These are phyloP conservation scores for Phytophthora boehmeriae DNA, from an alignment of 352 stramenopile species.

Conservation along the genomic window DNA sequence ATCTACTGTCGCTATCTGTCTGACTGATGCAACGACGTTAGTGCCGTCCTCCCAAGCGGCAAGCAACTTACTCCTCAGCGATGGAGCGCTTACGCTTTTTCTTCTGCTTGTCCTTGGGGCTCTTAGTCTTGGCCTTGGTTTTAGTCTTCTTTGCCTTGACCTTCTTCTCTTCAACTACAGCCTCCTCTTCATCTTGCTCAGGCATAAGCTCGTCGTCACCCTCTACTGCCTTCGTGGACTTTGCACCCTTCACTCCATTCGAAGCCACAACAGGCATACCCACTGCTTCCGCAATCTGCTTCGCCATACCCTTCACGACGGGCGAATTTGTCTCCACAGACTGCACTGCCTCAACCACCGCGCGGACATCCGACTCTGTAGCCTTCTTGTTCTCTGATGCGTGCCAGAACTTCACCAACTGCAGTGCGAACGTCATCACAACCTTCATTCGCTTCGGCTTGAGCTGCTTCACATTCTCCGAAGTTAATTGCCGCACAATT, in stretches of 20 bases:
- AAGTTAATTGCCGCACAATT: slow-evolving; percentile 49
- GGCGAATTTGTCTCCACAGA: slow-evolving; percentile 63
- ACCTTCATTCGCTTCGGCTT: slow-evolving; percentile 85
- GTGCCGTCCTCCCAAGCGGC: slow-evolving; percentile 14
- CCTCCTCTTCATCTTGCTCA: slow-evolving; percentile 24
- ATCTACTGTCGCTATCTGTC: not conserved
- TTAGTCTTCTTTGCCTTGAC: slow-evolving; percentile 21
- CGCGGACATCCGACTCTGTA: slow-evolving; percentile 29
- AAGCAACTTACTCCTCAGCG: slow-evolving; percentile 32
- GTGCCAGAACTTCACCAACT: slow-evolving; percentile 71
- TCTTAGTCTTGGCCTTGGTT: slow-evolving; percentile 54
- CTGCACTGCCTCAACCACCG: slow-evolving; percentile 50
- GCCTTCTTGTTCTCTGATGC: slow-evolving; percentile 26
- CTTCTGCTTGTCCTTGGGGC: slow-evolving; percentile 36
- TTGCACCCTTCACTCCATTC: slow-evolving; percentile 15
- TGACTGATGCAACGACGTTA: not conserved
- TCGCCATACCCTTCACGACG: slow-evolving; percentile 76
- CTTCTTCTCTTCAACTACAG: slow-evolving; percentile 13
- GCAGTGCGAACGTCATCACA: slow-evolving; percentile 64
- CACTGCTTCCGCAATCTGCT: slow-evolving; percentile 57
- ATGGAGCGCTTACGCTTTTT: slow-evolving; percentile 69
- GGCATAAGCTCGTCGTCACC: slow-evolving; percentile 35
- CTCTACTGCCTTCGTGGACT: slow-evolving; percentile 26
- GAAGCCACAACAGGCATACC: slow-evolving; percentile 33
- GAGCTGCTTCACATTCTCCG: slow-evolving; percentile 47